Percentiles rank a stretch among this genome's conserved stretches.
Evolutionary conservation across 306 rosid genomes (phyloP).

Genomic region (Rosa persica): DNA sequence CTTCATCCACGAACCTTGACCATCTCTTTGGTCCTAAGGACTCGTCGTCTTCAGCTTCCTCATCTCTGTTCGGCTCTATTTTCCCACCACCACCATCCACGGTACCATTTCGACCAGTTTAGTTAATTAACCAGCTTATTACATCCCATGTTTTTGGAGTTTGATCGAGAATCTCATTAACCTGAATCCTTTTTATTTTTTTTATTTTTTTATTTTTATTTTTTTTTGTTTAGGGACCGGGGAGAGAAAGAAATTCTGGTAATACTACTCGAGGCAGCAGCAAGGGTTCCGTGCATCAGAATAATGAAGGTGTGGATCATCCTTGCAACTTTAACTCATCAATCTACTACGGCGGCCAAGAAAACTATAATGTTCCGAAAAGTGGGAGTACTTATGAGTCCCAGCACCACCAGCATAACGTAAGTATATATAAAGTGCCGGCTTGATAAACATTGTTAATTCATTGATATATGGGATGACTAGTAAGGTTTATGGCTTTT

Average conservation of each 20-base stretch:
- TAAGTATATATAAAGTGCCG: constrained; percentile 24
- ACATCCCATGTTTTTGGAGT: too few species aligned
- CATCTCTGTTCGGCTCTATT: constrained; percentile 64
- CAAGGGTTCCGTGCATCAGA: constrained; percentile 48
- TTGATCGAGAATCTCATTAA: neutral
- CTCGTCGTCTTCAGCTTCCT: constrained; percentile 43
- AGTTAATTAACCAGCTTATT: neutral
- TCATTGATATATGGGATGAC: neutral
- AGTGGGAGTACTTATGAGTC: constrained; percentile 48
- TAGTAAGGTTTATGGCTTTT: neutral
- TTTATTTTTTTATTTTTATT: neutral
- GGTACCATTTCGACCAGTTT: constrained; percentile 35
- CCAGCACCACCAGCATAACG: constrained; percentile 29
- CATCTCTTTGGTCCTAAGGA: constrained; percentile 74
- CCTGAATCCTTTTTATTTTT: neutral
- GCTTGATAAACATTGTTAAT: neutral
- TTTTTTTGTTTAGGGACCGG: constrained; percentile 24
- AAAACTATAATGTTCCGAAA: constrained; percentile 58
- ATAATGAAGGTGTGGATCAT: constrained; percentile 35
- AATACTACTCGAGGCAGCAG: constrained; percentile 21
- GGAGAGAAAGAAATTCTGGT: constrained; percentile 28
- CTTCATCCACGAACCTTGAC: constrained; percentile 44
- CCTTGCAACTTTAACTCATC: constrained; percentile 73
- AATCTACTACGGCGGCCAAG: constrained; percentile 88
- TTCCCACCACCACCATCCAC: constrained; percentile 62